A percentile compares a stretch with the other conserved stretches of the same genome.
phyloP scores from a whole-genome alignment of 495 filamentous ascomycete genomes.

The Paragyromitra xinjiangensis region DNA sequence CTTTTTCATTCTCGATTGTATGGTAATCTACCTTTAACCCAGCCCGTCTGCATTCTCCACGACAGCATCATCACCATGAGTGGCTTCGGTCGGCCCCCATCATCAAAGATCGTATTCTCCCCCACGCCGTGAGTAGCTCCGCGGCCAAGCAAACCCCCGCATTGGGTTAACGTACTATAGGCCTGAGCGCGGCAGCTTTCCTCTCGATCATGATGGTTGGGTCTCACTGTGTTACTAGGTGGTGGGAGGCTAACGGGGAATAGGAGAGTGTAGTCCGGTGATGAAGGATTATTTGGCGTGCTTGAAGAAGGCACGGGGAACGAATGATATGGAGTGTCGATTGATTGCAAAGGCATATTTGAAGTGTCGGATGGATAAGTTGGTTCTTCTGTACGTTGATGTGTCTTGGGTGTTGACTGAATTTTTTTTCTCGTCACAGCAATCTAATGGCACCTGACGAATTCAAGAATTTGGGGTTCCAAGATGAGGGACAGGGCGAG shows the following conservation, averaged over 20 bases:
- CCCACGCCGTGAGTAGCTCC: conserved; percentile 51
- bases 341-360: conserved; percentile 86
- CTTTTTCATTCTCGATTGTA: background rate
- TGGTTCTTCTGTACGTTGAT: conserved; percentile 58
- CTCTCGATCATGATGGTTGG: conserved; percentile 92
- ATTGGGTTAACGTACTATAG: conserved; percentile 59
- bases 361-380: conserved; percentile 93
- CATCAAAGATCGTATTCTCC: conserved; percentile 54
- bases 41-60: background rate
- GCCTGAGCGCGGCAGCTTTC: conserved; percentile 94
- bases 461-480: conserved; percentile 89
- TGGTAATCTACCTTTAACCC: background rate
- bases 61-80: conserved; percentile 49
- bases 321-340: conserved; percentile 86
- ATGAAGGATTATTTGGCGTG: conserved; percentile 86
- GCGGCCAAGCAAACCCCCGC: too few relatives aligned
- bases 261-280: conserved; percentile 91
- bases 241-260: background rate
- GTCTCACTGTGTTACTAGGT: background rate
- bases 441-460: conserved; percentile 96
- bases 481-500: conserved; percentile 60
- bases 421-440: conserved; percentile 61
- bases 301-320: conserved; percentile 79
- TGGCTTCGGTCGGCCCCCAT: conserved; percentile 56
- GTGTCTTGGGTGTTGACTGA: background rate